Percentiles rank a stretch among this genome's conserved stretches.
These are phyloP conservation scores for Penicillium sclerotiorum DNA, from an alignment of 2,329 filamentous ascomycete species.

Conservation along the genomic window DNA sequence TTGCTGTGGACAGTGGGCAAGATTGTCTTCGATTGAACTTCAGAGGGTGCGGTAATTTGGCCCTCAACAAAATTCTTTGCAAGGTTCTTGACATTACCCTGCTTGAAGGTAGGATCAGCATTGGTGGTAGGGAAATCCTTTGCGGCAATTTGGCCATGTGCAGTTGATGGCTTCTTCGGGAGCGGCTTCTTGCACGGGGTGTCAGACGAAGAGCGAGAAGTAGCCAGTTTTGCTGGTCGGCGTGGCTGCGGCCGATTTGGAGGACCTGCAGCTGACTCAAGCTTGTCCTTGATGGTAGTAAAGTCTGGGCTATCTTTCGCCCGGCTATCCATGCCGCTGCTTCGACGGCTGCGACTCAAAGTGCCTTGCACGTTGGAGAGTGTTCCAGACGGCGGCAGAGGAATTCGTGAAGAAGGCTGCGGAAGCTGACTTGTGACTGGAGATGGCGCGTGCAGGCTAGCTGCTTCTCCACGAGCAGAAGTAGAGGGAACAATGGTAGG, in stretches of 20 bases:
- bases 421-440: background rate
- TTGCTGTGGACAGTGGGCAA: background rate
- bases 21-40: background rate
- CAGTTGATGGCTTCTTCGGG: too few relatives aligned
- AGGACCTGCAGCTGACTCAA: background rate
- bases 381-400: constrained; percentile 6
- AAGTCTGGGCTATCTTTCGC: background rate
- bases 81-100: too few relatives aligned
- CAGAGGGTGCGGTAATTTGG: background rate
- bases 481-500: too few relatives aligned
- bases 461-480: too few relatives aligned
- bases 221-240: constrained; percentile 1
- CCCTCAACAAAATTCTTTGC: too few relatives aligned
- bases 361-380: background rate
- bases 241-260: background rate
- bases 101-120: too few relatives aligned
- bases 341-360: background rate
- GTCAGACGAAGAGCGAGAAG: too few relatives aligned
- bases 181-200: too few relatives aligned
- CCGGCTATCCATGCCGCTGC: background rate
- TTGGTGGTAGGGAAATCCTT: too few relatives aligned
- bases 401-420: background rate
- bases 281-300: background rate
- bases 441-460: background rate
- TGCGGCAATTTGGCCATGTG: too few relatives aligned